These are phyloP conservation scores for Pseudogymnoascus sp. DNA, from an alignment of 2,329 filamentous ascomycete genomes.

Conservation along the genomic window DNA sequence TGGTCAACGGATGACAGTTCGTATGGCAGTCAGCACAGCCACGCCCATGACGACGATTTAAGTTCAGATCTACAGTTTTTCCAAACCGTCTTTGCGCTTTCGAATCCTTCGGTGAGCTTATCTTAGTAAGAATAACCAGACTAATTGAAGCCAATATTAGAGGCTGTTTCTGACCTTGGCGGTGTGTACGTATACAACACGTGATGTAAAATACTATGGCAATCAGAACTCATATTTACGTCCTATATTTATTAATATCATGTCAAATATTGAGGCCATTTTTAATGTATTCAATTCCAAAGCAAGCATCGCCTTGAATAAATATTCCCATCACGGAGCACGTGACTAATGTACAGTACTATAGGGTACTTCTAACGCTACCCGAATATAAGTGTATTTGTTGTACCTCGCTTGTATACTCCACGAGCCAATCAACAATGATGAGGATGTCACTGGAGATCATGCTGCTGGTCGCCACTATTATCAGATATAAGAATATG, in stretches of 20 bases:
- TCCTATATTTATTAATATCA: background rate
- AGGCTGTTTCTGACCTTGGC: background rate
- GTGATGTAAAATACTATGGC: background rate
- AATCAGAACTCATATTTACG: background rate
- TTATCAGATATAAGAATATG: background rate
- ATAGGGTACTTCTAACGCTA: background rate
- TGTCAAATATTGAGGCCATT: background rate
- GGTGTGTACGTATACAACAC: background rate
- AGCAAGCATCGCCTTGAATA: background rate
- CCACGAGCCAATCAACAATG: background rate
- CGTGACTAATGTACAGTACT: background rate
- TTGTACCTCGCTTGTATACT: background rate
- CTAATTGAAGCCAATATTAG: background rate
- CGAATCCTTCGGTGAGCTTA: background rate
- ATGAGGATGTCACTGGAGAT: background rate
- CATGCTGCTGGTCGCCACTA: background rate
- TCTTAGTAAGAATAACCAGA: background rate
- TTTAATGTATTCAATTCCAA: background rate
- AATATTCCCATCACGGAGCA: background rate
- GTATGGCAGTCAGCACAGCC: background rate
- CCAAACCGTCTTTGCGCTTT: background rate
- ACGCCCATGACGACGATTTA: background rate
- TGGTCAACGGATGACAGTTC: background rate
- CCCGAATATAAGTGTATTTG: background rate
- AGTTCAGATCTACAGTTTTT: background rate